phyloP scores from a whole-genome alignment of 2,329 filamentous ascomycete species.

The Epicoccum sorghinum region DNA sequence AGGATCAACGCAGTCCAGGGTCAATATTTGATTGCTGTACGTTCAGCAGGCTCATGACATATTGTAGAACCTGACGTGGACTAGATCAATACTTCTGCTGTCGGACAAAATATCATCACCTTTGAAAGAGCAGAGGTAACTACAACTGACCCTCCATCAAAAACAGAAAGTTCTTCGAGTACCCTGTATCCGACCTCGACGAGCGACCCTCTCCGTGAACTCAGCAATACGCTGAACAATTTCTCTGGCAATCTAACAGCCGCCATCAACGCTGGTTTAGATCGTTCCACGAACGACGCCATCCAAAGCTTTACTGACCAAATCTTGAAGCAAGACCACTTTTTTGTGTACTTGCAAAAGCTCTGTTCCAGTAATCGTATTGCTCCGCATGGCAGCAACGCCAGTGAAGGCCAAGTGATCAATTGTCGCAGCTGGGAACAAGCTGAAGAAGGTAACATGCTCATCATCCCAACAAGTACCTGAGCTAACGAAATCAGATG shows the following conservation, averaged over 20 bases:
- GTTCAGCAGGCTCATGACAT: background rate
- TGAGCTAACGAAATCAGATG: slow-evolving; percentile 10
- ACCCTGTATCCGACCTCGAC: slow-evolving; percentile 17
- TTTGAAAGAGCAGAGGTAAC: slow-evolving; percentile 19
- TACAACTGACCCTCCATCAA: slow-evolving; percentile 6
- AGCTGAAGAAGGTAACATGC: slow-evolving; percentile 5
- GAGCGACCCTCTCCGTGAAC: slow-evolving; percentile 7
- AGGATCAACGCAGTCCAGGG: slow-evolving; percentile 17
- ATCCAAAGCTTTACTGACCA: slow-evolving; percentile 12
- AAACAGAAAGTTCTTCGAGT: slow-evolving; percentile 6
- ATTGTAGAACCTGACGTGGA: background rate
- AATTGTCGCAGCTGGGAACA: slow-evolving; percentile 22
- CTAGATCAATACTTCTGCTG: slow-evolving; percentile 25
- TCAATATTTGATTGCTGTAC: slow-evolving; percentile 28
- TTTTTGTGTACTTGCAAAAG: slow-evolving; percentile 20
- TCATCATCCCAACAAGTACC: background rate
- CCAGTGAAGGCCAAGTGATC: background rate
- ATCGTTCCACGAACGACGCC: slow-evolving; percentile 16
- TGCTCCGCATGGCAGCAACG: background rate
- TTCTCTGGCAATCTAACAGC: slow-evolving; percentile 19
- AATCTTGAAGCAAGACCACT: slow-evolving; percentile 17
- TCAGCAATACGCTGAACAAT: slow-evolving; percentile 7
- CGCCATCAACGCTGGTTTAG: slow-evolving; percentile 17
- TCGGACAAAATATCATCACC: slow-evolving; percentile 23
- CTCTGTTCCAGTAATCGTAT: slow-evolving; percentile 12